A percentile compares a stretch with the other conserved stretches of the same genome.
Evolutionary conservation across 2,329 filamentous ascomycete species (phyloP).

Genomic region (Dactylellina haptotyla): DNA sequence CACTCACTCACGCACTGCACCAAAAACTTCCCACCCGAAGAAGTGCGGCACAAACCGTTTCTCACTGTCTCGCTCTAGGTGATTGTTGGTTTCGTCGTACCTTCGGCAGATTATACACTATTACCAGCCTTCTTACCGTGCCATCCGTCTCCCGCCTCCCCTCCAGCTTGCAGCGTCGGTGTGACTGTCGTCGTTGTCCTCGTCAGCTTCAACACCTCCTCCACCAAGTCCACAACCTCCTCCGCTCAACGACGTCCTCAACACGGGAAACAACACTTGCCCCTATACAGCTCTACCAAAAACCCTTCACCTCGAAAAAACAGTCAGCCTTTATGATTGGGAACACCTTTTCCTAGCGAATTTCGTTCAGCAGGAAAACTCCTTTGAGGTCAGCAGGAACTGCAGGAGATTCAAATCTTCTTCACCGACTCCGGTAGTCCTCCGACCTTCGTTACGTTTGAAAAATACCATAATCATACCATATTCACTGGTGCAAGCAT

Average conservation of each 20-base stretch:
- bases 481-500: constrained; percentile 44
- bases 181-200: constrained; percentile 5
- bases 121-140: background rate
- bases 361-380: constrained; percentile 62
- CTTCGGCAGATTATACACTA: constrained; percentile 6
- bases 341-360: constrained; percentile 52
- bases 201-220: constrained; percentile 1
- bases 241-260: constrained; percentile 2
- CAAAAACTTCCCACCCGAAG: constrained; percentile 4
- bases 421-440: constrained; percentile 61
- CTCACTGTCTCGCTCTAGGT: constrained; percentile 28
- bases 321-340: constrained; percentile 49
- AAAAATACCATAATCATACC: constrained; percentile 23
- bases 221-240: background rate
- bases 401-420: constrained; percentile 73
- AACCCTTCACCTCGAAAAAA: constrained; percentile 17
- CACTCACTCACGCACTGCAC: no score
- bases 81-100: constrained; percentile 21
- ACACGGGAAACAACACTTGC: constrained; percentile 11
- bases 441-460: constrained; percentile 58
- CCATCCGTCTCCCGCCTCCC: background rate
- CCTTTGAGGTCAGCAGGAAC: constrained; percentile 85
- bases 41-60: constrained; percentile 44
- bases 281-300: constrained; percentile 6
- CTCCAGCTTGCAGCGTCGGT: background rate